A percentile compares a stretch with the other conserved stretches of the same genome.
phyloP scores from a whole-genome alignment of 345 rosid species.

The Adansonia digitata region DNA sequence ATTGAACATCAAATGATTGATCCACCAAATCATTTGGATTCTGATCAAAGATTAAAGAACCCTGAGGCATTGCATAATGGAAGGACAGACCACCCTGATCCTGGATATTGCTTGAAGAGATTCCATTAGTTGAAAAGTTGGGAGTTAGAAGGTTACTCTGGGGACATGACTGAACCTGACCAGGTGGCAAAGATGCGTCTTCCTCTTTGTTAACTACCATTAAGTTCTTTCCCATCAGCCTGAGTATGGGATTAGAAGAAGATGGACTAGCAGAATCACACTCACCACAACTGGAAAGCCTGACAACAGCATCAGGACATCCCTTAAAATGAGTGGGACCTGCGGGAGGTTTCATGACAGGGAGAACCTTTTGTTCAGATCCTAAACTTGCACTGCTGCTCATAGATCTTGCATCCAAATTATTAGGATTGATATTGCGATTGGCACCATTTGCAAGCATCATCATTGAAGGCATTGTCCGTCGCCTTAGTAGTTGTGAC shows the following conservation, averaged over 20 bases:
- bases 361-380: conserved; percentile 34
- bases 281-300: conserved; percentile 23
- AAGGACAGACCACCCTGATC: conserved; percentile 20
- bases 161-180: conserved; percentile 26
- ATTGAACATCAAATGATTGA: conserved; percentile 25
- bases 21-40: conserved; percentile 21
- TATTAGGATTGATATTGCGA: conserved; percentile 22
- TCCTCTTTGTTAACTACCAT: conserved; percentile 88
- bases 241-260: conserved; percentile 60
- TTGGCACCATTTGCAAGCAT: conserved; percentile 26
- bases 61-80: conserved; percentile 24
- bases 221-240: conserved; percentile 95
- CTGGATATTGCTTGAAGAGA: conserved; percentile 20
- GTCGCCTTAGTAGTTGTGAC: conserved; percentile 52
- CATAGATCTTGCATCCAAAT: conserved; percentile 30
- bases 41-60: conserved; percentile 23
- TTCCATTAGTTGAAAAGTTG: conserved; percentile 27
- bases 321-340: conserved; percentile 29
- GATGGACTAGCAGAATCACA: conserved; percentile 68
- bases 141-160: conserved; percentile 26
- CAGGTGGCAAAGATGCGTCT: conserved; percentile 34
- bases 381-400: conserved; percentile 31
- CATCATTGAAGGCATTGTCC: conserved; percentile 39
- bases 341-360: conserved; percentile 21
- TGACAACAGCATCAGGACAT: conserved; percentile 27